Evolutionary conservation across 306 rosid species (phyloP).

Genomic region (Cicer arietinum): DNA sequence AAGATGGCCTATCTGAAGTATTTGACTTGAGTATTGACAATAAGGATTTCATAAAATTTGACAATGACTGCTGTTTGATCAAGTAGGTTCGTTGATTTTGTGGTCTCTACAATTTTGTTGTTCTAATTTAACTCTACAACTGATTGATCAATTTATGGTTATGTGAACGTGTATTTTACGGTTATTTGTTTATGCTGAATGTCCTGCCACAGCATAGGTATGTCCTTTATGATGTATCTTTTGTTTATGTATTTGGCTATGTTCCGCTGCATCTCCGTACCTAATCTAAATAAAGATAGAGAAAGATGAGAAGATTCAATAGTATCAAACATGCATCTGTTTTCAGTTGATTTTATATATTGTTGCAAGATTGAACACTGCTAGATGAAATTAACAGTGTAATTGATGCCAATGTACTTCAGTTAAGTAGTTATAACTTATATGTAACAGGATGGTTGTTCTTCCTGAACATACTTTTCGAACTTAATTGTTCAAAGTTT

Average conservation of each 20-base stretch:
- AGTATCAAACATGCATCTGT: constrained; percentile 23
- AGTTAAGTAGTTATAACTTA: constrained; percentile 7
- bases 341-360: neutral
- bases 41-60: constrained; percentile 31
- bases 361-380: neutral
- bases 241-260: neutral
- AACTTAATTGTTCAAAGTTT: neutral
- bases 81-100: constrained; percentile 1
- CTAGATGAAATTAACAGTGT: neutral
- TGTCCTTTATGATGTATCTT: neutral
- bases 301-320: neutral
- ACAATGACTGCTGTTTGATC: constrained; percentile 9
- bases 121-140: neutral
- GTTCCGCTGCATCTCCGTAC: neutral
- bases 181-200: neutral
- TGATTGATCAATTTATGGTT: constrained; percentile 24
- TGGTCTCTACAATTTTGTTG: constrained; percentile 15
- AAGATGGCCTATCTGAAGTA: neutral
- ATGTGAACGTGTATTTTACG: constrained; percentile 15
- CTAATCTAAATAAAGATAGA: neutral
- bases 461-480: neutral
- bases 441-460: neutral
- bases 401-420: constrained; percentile 3
- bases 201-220: neutral
- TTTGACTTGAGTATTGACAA: constrained; percentile 13